phyloP scores from a whole-genome alignment of 1,284 basidiomycete species.

The Cutaneotrichosporon spelunceum region DNA sequence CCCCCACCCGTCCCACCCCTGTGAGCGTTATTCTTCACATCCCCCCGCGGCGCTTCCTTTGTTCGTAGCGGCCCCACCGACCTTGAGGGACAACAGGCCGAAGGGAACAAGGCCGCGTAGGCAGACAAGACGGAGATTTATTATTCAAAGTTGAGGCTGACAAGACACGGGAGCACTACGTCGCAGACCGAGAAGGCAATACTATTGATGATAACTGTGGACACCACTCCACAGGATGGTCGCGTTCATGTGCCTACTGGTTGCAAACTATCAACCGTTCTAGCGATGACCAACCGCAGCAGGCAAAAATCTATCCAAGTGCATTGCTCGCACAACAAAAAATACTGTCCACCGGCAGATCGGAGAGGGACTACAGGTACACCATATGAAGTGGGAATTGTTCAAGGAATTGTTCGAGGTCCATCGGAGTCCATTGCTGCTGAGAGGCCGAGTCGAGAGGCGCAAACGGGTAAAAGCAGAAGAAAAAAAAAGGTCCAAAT shows the following conservation, averaged over 20 bases:
- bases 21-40: neutral
- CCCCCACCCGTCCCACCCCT: neutral
- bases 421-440: constrained; percentile 2
- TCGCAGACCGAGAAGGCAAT: neutral
- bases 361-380: constrained; percentile 3
- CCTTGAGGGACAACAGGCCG: neutral
- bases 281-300: too few species aligned
- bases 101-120: neutral
- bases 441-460: neutral
- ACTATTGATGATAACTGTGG: neutral
- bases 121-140: neutral
- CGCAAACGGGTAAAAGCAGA: neutral
- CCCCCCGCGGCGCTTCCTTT: neutral
- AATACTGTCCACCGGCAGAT: constrained; percentile 6
- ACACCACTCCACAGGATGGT: neutral
- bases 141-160: neutral
- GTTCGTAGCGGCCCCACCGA: neutral
- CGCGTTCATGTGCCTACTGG: neutral
- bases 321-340: constrained; percentile 8
- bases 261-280: neutral
- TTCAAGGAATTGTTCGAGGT: constrained; percentile 1
- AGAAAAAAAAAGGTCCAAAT: constrained; percentile 1
- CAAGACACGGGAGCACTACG: neutral
- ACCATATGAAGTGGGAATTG: constrained; percentile 1
- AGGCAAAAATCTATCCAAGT: constrained; percentile 1